Evolutionary conservation across 805 yeast genomes (phyloP).

Genomic region (Candida saitoana): DNA sequence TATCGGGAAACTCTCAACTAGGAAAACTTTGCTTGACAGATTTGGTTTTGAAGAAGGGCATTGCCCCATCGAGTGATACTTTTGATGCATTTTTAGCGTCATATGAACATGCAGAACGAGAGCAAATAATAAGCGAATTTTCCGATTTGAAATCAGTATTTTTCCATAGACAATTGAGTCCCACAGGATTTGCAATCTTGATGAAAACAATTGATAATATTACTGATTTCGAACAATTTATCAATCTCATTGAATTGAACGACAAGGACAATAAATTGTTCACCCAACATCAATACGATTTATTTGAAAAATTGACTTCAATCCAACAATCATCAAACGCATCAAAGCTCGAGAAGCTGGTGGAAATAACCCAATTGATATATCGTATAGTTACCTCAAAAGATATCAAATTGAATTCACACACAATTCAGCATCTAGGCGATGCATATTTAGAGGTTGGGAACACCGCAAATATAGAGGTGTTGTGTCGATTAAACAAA

Average conservation of each 20-base stretch:
- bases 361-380: conserved; percentile 21
- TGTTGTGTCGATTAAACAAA: conserved; percentile 2
- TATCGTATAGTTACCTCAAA: conserved; percentile 7
- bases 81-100: conserved; percentile 16
- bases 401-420: conserved; percentile 2
- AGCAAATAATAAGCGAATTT: conserved; percentile 18
- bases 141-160: conserved; percentile 23
- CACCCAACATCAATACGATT: conserved; percentile 12
- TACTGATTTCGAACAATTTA: conserved; percentile 26
- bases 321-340: conserved; percentile 10
- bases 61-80: conserved; percentile 22
- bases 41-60: conserved; percentile 11
- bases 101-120: conserved; percentile 11
- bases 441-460: conserved; percentile 3
- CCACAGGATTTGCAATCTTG: conserved; percentile 17
- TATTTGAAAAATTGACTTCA: conserved; percentile 17
- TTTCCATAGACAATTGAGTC: conserved; percentile 20
- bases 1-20: conserved; percentile 13
- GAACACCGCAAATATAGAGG: conserved; percentile 3
- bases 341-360: conserved; percentile 10
- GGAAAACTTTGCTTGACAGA: conserved; percentile 12
- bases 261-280: conserved; percentile 10
- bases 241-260: conserved; percentile 15
- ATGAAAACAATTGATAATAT: conserved; percentile 18
- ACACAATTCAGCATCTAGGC: conserved; percentile 2